phyloP scores from a whole-genome alignment of 768 basidiomycete genomes.

The Podaxis carcinomalis region DNA sequence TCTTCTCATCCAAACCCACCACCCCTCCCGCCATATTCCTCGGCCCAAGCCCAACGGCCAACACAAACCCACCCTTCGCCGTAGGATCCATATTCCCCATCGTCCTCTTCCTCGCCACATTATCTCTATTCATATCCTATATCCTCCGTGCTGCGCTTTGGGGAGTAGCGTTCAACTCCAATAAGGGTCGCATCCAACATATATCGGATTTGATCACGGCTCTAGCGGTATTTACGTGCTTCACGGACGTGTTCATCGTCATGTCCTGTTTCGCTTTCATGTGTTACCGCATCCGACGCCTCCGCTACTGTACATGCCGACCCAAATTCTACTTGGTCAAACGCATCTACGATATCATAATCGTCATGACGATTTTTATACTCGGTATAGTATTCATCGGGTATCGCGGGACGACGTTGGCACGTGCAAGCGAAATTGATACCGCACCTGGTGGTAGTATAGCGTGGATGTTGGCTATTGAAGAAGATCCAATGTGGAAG shows the following conservation, averaged over 20 bases:
- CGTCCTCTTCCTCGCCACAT: background rate
- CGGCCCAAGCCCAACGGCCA: background rate
- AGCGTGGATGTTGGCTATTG: background rate
- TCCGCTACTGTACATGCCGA: background rate
- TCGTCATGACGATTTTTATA: background rate
- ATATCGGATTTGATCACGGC: background rate
- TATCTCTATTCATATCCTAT: background rate
- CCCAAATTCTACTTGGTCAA: background rate
- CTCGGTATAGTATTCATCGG: background rate
- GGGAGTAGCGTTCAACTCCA: background rate
- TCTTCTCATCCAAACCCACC: background rate
- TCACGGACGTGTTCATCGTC: background rate
- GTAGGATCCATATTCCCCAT: background rate
- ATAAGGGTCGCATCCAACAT: background rate
- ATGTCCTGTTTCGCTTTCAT: background rate
- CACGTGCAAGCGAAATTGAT: background rate
- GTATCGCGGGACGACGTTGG: background rate
- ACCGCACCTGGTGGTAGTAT: background rate
- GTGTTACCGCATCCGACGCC: background rate
- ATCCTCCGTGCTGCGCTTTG: background rate
- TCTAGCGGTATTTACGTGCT: background rate
- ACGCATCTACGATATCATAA: background rate
- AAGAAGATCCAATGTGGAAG: background rate
- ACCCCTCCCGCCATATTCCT: background rate
- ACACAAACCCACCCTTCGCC: background rate